Conservation (phyloP, 2,329 filamentous ascomycete species). For the Venturia oleaginea region DNA sequence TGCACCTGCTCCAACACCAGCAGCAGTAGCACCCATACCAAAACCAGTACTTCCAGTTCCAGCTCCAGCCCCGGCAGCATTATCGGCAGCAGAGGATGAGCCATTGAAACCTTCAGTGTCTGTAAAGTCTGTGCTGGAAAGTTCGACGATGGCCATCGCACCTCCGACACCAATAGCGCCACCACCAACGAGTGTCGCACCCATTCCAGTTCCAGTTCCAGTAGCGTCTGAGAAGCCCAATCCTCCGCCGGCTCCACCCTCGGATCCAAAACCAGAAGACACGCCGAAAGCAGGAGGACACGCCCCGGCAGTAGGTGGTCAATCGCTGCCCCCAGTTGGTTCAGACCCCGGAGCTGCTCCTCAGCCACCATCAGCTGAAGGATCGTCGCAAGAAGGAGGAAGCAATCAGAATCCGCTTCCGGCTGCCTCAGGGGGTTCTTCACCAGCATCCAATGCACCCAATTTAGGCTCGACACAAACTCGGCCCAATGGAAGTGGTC, state of each 20-base stretch:
- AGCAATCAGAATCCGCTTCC: conserved; percentile 1
- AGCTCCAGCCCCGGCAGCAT: conserved; percentile 28
- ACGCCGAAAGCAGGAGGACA: neutral
- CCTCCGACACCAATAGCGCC: conserved; percentile 6
- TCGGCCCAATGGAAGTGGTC: neutral
- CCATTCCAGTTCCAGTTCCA: neutral
- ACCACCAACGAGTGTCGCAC: neutral
- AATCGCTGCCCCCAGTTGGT: neutral
- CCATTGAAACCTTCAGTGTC: neutral
- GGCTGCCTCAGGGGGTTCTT: neutral
- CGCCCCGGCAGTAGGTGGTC: neutral
- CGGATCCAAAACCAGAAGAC: neutral
- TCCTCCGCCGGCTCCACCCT: neutral
- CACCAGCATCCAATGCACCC: neutral
- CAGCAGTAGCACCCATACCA: conserved; percentile 42
- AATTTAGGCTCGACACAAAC: neutral
- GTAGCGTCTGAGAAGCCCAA: neutral
- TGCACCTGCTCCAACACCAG: conserved; percentile 49
- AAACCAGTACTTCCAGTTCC: conserved; percentile 17
- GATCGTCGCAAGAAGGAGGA: neutral
- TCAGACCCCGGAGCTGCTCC: neutral
- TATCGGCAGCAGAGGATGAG: neutral
- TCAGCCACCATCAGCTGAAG: neutral
- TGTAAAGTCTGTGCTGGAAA: neutral
- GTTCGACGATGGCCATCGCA: neutral